phyloP scores from a whole-genome alignment of 1,139 yeast species.

The Wickerhamiella pararugosa region DNA sequence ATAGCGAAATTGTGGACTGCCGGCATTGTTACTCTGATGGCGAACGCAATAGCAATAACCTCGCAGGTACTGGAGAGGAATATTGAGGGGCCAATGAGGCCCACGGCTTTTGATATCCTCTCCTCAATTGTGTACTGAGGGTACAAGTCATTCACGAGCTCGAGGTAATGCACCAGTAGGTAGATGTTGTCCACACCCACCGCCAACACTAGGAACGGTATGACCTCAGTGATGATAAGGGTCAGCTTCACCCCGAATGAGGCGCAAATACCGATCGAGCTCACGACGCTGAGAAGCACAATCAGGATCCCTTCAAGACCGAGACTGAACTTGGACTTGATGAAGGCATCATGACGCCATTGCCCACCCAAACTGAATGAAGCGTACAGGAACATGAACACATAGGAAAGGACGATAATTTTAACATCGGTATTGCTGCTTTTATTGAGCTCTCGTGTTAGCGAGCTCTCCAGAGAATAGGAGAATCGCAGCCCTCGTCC shows the following conservation, averaged over 20 bases:
- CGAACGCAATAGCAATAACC: constrained; percentile 59
- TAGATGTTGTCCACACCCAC: constrained; percentile 92
- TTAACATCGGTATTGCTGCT: constrained; percentile 67
- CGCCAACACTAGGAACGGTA: constrained; percentile 86
- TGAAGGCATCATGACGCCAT: constrained; percentile 26
- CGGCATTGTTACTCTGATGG: constrained; percentile 79
- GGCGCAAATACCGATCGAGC: constrained; percentile 76
- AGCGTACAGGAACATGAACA: constrained; percentile 83
- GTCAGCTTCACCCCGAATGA: constrained; percentile 68
- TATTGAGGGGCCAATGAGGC: constrained; percentile 77
- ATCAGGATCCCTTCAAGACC: constrained; percentile 74
- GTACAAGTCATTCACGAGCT: constrained; percentile 34
- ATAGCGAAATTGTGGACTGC: constrained; percentile 88
- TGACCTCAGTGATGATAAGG: constrained; percentile 86
- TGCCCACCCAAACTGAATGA: constrained; percentile 67
- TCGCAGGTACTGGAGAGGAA: constrained; percentile 65
- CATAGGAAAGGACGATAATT: constrained; percentile 57
- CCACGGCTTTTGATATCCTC: constrained; percentile 48
- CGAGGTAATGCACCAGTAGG: constrained; percentile 65
- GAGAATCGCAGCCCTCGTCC: constrained; percentile 42
- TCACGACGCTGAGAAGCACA: constrained; percentile 61
- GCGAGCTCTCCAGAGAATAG: constrained; percentile 68
- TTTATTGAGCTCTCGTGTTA: constrained; percentile 69
- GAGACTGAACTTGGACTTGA: constrained; percentile 52
- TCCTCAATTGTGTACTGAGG: constrained; percentile 35